Percentiles rank a stretch among this genome's conserved stretches.
Evolutionary conservation across 192 early-diverging fungal genomes (phyloP).

Genomic region (Linnemannia schmuckeri): DNA sequence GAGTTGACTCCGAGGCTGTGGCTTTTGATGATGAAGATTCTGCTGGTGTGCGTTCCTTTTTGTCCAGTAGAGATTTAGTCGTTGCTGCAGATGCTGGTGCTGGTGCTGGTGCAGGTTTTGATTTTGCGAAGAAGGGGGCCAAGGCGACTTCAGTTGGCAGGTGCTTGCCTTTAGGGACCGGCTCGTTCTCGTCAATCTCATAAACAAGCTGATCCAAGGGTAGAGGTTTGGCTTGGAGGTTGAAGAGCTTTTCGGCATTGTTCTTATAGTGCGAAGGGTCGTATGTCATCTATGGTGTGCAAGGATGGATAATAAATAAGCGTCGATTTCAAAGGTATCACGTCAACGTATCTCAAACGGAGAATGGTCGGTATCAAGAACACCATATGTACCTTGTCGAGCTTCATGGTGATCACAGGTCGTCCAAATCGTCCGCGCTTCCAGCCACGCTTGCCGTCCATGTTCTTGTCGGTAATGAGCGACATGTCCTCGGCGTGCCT

Average conservation of each 20-base stretch:
- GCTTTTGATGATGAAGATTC: background rate
- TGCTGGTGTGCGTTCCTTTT: background rate
- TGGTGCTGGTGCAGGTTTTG: background rate
- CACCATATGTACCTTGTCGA: constrained; percentile 52
- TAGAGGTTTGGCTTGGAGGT: constrained; percentile 40
- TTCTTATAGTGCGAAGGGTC: constrained; percentile 79
- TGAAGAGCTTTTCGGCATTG: constrained; percentile 70
- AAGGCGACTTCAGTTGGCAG: constrained; percentile 36
- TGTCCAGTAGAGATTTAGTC: background rate
- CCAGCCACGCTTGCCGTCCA: constrained; percentile 76
- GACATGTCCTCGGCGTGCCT: constrained; percentile 75
- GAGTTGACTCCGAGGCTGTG: background rate
- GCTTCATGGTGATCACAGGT: constrained; percentile 77
- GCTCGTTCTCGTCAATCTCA: constrained; percentile 50
- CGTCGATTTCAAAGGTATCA: background rate
- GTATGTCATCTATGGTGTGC: constrained; percentile 63
- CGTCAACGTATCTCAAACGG: background rate
- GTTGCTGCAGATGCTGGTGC: background rate
- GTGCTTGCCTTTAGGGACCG: constrained; percentile 50
- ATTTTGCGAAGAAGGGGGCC: constrained; percentile 20
- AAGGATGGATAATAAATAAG: background rate
- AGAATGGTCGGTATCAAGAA: background rate
- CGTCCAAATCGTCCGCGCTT: constrained; percentile 77
- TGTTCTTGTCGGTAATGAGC: constrained; percentile 77
- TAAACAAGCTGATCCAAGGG: constrained; percentile 37